phyloP scores from a whole-genome alignment of 2,329 filamentous ascomycete genomes.

The Fusarium guadeloupense region DNA sequence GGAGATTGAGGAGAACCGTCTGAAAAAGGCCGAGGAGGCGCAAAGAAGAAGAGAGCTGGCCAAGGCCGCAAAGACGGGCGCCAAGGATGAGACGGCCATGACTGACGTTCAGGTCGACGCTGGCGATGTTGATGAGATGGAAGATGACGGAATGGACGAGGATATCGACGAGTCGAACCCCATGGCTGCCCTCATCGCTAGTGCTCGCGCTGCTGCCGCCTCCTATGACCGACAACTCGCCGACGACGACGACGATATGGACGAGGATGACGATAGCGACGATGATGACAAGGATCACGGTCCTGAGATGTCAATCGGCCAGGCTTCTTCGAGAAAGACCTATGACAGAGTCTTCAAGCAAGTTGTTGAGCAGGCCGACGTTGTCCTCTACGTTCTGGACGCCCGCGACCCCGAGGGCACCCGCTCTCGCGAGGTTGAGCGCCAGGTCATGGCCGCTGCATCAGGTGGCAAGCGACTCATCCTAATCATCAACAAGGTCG shows the following conservation, averaged over 20 bases:
- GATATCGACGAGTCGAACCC: slow-evolving; percentile 79
- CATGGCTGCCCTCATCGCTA: slow-evolving; percentile 90
- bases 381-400: slow-evolving; percentile 92
- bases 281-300: slow-evolving; percentile 65
- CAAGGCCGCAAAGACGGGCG: slow-evolving; percentile 70
- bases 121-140: slow-evolving; percentile 59
- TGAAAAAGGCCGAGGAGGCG: slow-evolving; percentile 82
- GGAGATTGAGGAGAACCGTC: slow-evolving; percentile 90
- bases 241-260: slow-evolving; percentile 68
- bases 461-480: slow-evolving; percentile 87
- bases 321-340: slow-evolving; percentile 78
- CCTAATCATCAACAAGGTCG: slow-evolving; percentile 94
- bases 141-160: slow-evolving; percentile 62
- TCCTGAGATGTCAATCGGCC: slow-evolving; percentile 60
- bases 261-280: slow-evolving; percentile 54
- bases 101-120: slow-evolving; percentile 59
- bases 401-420: slow-evolving; percentile 92
- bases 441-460: slow-evolving; percentile 88
- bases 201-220: slow-evolving; percentile 79
- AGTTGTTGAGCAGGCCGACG: slow-evolving; percentile 87
- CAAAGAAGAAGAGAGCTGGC: slow-evolving; percentile 76
- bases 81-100: slow-evolving; percentile 56
- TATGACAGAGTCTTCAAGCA: slow-evolving; percentile 98
- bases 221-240: slow-evolving; percentile 75
- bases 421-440: slow-evolving; percentile 88